These are phyloP conservation scores for Xylaria sp. DNA, from an alignment of 2,329 filamentous ascomycete genomes.

Conservation along the genomic window DNA sequence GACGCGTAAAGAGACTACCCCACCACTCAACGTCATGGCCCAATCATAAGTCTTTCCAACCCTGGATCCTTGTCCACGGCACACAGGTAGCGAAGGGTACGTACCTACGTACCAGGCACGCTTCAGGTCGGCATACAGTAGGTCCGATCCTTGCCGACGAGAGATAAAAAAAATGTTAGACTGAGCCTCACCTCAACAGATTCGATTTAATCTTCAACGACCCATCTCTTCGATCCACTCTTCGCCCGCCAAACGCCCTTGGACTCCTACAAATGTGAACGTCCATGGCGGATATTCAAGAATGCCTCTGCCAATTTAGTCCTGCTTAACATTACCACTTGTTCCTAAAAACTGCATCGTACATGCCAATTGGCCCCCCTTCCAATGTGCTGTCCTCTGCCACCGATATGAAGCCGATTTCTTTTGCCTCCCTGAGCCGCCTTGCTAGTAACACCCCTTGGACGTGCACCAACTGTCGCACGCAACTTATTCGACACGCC, in stretches of 20 bases:
- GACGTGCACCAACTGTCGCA: constrained; percentile 61
- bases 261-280: constrained; percentile 14
- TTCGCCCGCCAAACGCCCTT: constrained; percentile 1
- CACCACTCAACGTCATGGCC: neutral
- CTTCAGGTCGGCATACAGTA: neutral
- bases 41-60: constrained; percentile 2
- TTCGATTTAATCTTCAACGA: constrained; percentile 29
- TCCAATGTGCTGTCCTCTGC: constrained; percentile 36
- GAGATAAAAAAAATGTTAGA: constrained; percentile 33
- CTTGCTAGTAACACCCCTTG: constrained; percentile 56
- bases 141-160: constrained; percentile 33
- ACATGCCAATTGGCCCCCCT: constrained; percentile 30
- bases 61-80: neutral
- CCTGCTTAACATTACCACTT: constrained; percentile 23
- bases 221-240: constrained; percentile 28
- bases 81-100: neutral
- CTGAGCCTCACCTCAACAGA: constrained; percentile 42
- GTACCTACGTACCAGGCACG: constrained; percentile 6
- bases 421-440: constrained; percentile 52
- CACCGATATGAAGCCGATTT: constrained; percentile 56
- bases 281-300: constrained; percentile 4
- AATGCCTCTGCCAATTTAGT: constrained; percentile 38
- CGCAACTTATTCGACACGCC: constrained; percentile 52
- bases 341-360: constrained; percentile 1
- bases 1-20: constrained; percentile 47